Evolutionary conservation across 164 flowering plant species (phyloP).

Genomic region (Piper longum): DNA sequence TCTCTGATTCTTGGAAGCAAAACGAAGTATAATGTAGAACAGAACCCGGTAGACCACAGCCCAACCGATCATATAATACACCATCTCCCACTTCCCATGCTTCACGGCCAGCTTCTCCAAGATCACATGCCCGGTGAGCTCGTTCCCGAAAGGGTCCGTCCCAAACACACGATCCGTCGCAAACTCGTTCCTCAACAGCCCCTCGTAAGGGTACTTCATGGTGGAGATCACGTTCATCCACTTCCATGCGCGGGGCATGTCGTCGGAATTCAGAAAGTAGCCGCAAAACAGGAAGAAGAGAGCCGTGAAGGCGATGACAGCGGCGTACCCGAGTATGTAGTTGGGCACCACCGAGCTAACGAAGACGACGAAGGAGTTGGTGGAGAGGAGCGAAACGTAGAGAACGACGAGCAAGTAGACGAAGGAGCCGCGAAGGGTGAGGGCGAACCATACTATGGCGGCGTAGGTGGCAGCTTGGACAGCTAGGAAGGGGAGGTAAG

Average conservation of each 20-base stretch:
- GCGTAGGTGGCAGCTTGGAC: conserved; percentile 49
- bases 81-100: conserved; percentile 33
- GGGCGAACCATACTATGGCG: conserved; percentile 36
- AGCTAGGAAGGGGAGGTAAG: conserved; percentile 60
- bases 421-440: conserved; percentile 33
- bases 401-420: conserved; percentile 38
- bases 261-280: conserved; percentile 40
- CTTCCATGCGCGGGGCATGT: conserved; percentile 36
- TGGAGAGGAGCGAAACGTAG: conserved; percentile 49
- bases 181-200: conserved; percentile 49
- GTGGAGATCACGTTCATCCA: conserved; percentile 64
- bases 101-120: conserved; percentile 22
- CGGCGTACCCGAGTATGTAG: conserved; percentile 59
- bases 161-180: conserved; percentile 20
- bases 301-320: conserved; percentile 68
- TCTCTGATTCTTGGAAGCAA: conserved; percentile 64
- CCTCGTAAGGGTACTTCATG: conserved; percentile 69
- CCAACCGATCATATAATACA: conserved; percentile 47
- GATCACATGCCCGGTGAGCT: conserved; percentile 25
- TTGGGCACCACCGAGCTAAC: conserved; percentile 62
- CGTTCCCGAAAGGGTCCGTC: not conserved
- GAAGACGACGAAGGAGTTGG: conserved; percentile 64
- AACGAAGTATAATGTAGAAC: conserved; percentile 52
- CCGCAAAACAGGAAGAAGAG: conserved; percentile 74
- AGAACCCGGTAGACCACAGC: conserved; percentile 49